Percentiles rank a stretch among this genome's conserved stretches.
phyloP scores from a whole-genome alignment of 208 protist species.

The Leptomonas seymouri region DNA sequence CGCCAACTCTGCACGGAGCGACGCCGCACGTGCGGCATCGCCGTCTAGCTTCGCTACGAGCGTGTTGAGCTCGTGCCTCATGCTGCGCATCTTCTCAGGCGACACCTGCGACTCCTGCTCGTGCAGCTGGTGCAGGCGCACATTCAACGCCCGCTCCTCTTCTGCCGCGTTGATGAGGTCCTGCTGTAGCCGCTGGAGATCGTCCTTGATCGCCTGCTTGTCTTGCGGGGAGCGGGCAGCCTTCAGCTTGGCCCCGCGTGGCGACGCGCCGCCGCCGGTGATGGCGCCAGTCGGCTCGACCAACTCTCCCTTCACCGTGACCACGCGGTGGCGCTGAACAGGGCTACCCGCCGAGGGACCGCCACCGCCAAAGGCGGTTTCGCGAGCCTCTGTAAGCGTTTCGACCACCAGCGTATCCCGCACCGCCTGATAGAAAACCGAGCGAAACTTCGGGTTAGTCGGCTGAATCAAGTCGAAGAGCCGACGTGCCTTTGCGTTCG shows the following conservation, averaged over 20 bases:
- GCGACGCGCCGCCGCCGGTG: conserved; percentile 96
- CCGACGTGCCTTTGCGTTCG: conserved; percentile 68
- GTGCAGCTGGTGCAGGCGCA: conserved; percentile 67
- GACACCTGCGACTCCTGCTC: conserved; percentile 57
- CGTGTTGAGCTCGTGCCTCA: conserved; percentile 51
- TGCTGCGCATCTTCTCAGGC: conserved; percentile 54
- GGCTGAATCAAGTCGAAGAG: conserved; percentile 96
- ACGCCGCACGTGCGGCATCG: conserved; percentile 41
- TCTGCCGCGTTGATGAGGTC: conserved; percentile 76
- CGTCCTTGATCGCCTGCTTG: conserved; percentile 74
- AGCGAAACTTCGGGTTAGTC: conserved; percentile 83
- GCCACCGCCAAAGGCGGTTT: conserved; percentile 76
- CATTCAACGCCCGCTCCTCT: conserved; percentile 67
- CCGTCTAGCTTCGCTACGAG: conserved; percentile 53
- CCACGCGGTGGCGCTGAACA: conserved; percentile 92
- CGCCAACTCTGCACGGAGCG: conserved; percentile 41
- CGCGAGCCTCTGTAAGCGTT: conserved; percentile 90
- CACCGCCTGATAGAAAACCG: conserved; percentile 97
- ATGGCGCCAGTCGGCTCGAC: conserved; percentile 98
- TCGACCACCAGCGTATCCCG: conserved; percentile 97
- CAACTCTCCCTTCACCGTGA: conserved; percentile 96
- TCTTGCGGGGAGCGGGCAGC: conserved; percentile 75
- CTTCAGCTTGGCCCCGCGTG: conserved; percentile 86
- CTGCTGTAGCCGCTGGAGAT: conserved; percentile 71
- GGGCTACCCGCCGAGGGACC: background rate